Evolutionary conservation across 805 yeast genomes (phyloP).

Genomic region (Spathaspora arborariae): DNA sequence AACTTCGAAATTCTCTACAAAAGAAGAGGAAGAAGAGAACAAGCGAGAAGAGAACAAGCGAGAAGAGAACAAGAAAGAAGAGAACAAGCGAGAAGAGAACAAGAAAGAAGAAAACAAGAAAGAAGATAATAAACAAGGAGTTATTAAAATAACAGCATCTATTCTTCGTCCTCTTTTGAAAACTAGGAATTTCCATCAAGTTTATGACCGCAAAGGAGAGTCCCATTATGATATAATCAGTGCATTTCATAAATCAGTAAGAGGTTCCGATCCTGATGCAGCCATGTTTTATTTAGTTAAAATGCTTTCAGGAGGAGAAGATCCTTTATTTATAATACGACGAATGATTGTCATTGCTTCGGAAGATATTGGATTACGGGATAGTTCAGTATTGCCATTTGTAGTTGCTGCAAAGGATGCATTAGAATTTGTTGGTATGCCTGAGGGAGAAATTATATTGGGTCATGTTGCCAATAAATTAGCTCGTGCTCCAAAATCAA

Average conservation of each 20-base stretch:
- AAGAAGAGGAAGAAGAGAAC: slow-evolving; percentile 10
- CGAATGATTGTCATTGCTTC: slow-evolving; percentile 93
- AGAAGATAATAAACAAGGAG: slow-evolving; percentile 20
- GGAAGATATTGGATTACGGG: slow-evolving; percentile 88
- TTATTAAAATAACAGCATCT: slow-evolving; percentile 37
- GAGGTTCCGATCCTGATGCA: slow-evolving; percentile 91
- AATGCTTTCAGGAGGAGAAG: slow-evolving; percentile 93
- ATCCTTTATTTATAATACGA: slow-evolving; percentile 83
- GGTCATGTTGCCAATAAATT: slow-evolving; percentile 93
- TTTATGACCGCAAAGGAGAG: slow-evolving; percentile 87
- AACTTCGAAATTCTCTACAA: slow-evolving; percentile 19
- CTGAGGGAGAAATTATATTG: slow-evolving; percentile 84
- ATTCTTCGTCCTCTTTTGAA: slow-evolving; percentile 39
- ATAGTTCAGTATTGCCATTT: slow-evolving; percentile 80
- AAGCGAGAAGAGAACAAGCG: too few relatives aligned
- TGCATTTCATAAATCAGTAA: slow-evolving; percentile 88
- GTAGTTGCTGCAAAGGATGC: slow-evolving; percentile 85
- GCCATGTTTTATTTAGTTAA: slow-evolving; percentile 80
- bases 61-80: too few relatives aligned
- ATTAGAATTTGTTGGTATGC: slow-evolving; percentile 86
- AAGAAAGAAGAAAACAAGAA: slow-evolving; percentile 18
- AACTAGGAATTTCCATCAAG: slow-evolving; percentile 44
- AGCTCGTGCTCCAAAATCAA: slow-evolving; percentile 82
- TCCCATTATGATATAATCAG: slow-evolving; percentile 92
- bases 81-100: slow-evolving; percentile 10